Conservation (phyloP, 441 rosid species). For the Corymbia calophylla region DNA sequence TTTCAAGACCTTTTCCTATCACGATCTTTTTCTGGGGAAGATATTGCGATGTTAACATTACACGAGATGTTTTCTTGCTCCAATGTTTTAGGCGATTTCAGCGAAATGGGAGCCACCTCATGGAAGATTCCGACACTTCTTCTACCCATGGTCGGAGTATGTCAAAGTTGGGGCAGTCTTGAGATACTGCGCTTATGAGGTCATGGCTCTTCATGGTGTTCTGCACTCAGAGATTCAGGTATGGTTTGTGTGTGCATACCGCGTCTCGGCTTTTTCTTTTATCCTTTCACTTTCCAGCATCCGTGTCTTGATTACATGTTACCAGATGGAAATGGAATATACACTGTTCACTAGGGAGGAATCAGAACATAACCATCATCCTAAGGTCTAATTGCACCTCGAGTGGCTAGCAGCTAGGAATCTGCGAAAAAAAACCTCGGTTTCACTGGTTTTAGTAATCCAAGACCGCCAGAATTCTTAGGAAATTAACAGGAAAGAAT, state of each 20-base stretch:
- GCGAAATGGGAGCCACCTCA: slow-evolving; percentile 76
- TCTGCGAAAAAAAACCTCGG: background rate
- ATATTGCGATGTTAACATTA: background rate
- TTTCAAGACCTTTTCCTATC: background rate
- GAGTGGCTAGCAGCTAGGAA: slow-evolving; percentile 11
- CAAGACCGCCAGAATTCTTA: background rate
- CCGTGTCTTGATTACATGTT: background rate
- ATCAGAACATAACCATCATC: slow-evolving; percentile 6
- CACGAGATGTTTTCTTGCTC: background rate
- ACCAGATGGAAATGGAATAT: slow-evolving; percentile 15
- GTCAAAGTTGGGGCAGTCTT: slow-evolving; percentile 60
- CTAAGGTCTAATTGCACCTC: background rate
- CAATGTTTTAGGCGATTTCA: slow-evolving; percentile 30
- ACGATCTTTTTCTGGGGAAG: background rate
- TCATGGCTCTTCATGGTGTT: slow-evolving; percentile 73
- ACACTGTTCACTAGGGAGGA: slow-evolving; percentile 12
- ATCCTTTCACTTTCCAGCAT: background rate
- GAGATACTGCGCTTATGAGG: slow-evolving; percentile 54
- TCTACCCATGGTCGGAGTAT: slow-evolving; percentile 65
- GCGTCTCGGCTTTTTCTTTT: background rate
- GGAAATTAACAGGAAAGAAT: background rate
- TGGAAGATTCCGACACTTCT: slow-evolving; percentile 49
- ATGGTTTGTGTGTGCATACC: background rate
- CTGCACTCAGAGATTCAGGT: slow-evolving; percentile 70
- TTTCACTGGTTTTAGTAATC: background rate